These are phyloP conservation scores for Alternaria dauci DNA, from an alignment of 2,329 filamentous ascomycete genomes.

Conservation along the genomic window DNA sequence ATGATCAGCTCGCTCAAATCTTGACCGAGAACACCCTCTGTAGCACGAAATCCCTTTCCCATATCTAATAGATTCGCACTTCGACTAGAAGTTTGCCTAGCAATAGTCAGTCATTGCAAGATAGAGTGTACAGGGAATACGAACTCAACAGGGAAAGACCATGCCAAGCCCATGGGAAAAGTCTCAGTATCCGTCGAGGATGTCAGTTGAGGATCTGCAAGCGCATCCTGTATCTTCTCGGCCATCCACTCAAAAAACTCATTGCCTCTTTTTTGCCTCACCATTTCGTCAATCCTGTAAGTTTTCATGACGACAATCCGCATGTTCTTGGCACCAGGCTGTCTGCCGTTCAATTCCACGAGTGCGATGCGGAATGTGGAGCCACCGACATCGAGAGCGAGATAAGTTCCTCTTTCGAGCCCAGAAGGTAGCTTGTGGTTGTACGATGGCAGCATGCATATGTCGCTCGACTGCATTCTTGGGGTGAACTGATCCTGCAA, in stretches of 20 bases:
- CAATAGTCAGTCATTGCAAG: slow-evolving; percentile 22
- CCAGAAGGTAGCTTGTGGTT: slow-evolving; percentile 69
- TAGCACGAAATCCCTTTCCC: slow-evolving; percentile 71
- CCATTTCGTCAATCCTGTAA: slow-evolving; percentile 64
- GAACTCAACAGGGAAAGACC: slow-evolving; percentile 71
- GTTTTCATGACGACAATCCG: slow-evolving; percentile 64
- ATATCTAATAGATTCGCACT: slow-evolving; percentile 67
- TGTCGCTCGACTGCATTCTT: slow-evolving; percentile 63
- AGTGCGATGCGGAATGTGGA: slow-evolving; percentile 71
- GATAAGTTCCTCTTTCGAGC: slow-evolving; percentile 65
- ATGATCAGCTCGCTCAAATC: slow-evolving; percentile 69
- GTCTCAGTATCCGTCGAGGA: slow-evolving; percentile 50
- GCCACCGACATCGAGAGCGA: slow-evolving; percentile 71
- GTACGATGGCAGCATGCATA: slow-evolving; percentile 72
- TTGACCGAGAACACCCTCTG: slow-evolving; percentile 65
- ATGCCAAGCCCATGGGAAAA: slow-evolving; percentile 68
- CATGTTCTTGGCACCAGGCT: slow-evolving; percentile 57
- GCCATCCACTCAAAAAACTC: slow-evolving; percentile 75
- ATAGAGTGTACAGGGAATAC: slow-evolving; percentile 20
- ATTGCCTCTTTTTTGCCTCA: slow-evolving; percentile 63
- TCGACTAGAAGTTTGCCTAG: slow-evolving; percentile 65
- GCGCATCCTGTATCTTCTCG: slow-evolving; percentile 63
- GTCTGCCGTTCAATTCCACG: slow-evolving; percentile 62
- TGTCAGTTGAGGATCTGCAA: slow-evolving; percentile 53
- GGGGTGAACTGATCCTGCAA: slow-evolving; percentile 62